Base-by-base conservation (phyloP, 1,284 basidiomycete species). In the Thelephora terrestris region DNA sequence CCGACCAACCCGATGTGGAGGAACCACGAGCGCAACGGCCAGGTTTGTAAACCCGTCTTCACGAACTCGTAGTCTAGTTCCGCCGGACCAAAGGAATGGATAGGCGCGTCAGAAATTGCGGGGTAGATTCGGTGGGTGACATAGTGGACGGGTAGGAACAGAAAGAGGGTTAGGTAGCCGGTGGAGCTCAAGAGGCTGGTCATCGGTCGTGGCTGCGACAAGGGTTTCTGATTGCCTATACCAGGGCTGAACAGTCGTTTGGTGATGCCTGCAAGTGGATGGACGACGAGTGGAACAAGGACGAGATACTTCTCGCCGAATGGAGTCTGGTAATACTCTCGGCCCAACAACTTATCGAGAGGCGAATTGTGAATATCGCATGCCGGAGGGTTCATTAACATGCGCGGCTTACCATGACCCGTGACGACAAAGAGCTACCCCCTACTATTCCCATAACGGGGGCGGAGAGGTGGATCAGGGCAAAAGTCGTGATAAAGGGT, bases 51-150 rank as follows among this genome's bases (percentile, higher is more conserved):
- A 0, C 75, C 81, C 4, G 72, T 68, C 61, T 88, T 85, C 47
- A 87, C 81, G 59, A 79, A 86, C 52, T 86, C 81, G 58, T 74
- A 86, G 63, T 87, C 81, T 36, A 88, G 71, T 55, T 89, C 83
- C 0, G 76, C 65, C 0, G 85, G 83, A 23, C 81, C 76, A n/a
- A 87, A 67, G 5, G 71, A 62, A 43, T 68, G 62, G 50, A 85
- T 76, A 12, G 81, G 76, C 0, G 68, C 50, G 9, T 57, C 50
- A 1, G 68, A 54, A 34, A 65, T 60, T 1, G 70, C 64, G 2
- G 83, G 82, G 43, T 67, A 59, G 37, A 74, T 48, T 12, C 84
- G 76, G 56, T 88, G 82, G 0, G 72, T 75, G 47, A 76, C 57
- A 60, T 76, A 71, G 59, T 88, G 86, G 14, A 82, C 64, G 2